Evolutionary conservation across 257 asterid species (phyloP).

Genomic region (Cynanchum wilfordii): DNA sequence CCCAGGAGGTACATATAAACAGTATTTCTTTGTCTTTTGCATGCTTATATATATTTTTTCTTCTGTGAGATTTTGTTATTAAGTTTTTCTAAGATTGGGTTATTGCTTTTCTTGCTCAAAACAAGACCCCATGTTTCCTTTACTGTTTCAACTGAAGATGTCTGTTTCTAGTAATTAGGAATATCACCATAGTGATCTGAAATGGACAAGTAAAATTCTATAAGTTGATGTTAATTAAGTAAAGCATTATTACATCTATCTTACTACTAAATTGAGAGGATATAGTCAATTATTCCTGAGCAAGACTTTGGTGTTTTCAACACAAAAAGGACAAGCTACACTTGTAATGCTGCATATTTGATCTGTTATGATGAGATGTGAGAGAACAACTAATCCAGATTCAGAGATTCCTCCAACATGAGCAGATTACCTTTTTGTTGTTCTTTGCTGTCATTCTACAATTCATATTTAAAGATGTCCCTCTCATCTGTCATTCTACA

Average conservation of each 20-base stretch:
- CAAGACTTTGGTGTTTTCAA: neutral
- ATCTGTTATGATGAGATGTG: neutral
- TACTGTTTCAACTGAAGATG: neutral
- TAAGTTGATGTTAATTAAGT: neutral
- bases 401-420: neutral
- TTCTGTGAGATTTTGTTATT: neutral
- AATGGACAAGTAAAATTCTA: neutral
- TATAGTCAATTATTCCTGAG: neutral
- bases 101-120: neutral
- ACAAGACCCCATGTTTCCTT: neutral
- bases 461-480: neutral
- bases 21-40: neutral
- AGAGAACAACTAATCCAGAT: neutral
- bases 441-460: neutral
- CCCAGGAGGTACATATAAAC: conserved; percentile 74
- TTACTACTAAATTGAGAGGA: neutral
- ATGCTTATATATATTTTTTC: neutral
- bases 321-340: neutral
- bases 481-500: too few relatives aligned
- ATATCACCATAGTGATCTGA: neutral
- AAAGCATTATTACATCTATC: neutral
- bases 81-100: neutral
- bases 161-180: neutral
- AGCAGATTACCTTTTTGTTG: neutral
- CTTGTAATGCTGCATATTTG: neutral